A percentile compares a stretch with the other conserved stretches of the same genome.
These are phyloP conservation scores for Vitis cinerea DNA, from an alignment of 164 flowering plant genomes.

Conservation along the genomic window DNA sequence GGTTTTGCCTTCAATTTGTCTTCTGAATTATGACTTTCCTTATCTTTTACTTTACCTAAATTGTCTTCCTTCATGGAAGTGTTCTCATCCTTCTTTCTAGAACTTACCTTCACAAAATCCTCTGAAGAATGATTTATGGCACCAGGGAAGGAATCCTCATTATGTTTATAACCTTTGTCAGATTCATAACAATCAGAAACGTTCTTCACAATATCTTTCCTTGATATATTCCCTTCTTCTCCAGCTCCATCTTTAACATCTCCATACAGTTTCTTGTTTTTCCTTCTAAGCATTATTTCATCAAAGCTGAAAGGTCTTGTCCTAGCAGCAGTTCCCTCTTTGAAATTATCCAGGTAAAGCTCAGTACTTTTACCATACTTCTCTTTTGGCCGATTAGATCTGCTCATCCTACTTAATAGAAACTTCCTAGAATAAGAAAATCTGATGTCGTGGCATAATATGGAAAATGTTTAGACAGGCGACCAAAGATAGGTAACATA, in stretches of 20 bases:
- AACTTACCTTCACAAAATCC: constrained; percentile 28
- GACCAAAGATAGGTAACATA: not conserved
- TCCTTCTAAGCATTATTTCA: constrained; percentile 75
- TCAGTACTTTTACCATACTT: constrained; percentile 23
- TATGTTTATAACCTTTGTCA: constrained; percentile 21
- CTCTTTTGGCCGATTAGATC: constrained; percentile 35
- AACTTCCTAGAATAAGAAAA: not conserved
- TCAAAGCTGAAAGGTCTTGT: constrained; percentile 89
- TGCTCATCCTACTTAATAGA: constrained; percentile 39
- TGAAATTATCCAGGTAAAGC: constrained; percentile 17
- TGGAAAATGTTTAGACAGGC: not conserved
- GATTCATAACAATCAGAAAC: constrained; percentile 24
- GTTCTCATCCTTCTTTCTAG: constrained; percentile 36
- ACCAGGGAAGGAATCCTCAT: constrained; percentile 19
- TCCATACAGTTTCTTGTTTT: constrained; percentile 41
- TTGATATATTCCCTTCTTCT: constrained; percentile 15
- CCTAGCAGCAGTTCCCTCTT: constrained; percentile 84
- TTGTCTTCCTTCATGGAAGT: constrained; percentile 23
- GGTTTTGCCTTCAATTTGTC: constrained; percentile 21
- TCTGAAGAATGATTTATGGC: constrained; percentile 18
- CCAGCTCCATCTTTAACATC: constrained; percentile 24
- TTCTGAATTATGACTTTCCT: constrained; percentile 26
- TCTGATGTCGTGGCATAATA: not conserved
- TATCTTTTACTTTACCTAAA: constrained; percentile 27
- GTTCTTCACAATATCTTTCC: constrained; percentile 20